These are phyloP conservation scores for Oxyria digyna DNA, from an alignment of 148 eudicot species.

Conservation along the genomic window DNA sequence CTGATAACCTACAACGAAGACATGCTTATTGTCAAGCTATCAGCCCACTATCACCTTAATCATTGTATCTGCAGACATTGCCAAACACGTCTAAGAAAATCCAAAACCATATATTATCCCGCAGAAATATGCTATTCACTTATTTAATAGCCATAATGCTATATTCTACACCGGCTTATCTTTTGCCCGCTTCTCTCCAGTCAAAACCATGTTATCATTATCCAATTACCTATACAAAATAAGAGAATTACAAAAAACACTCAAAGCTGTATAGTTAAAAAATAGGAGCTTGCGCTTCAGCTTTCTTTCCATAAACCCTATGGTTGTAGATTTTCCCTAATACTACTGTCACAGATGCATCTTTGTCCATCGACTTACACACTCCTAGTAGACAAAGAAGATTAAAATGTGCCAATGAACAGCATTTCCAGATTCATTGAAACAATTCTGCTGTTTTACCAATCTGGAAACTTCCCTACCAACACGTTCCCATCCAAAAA, in stretches of 20 bases:
- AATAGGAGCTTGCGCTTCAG: not conserved
- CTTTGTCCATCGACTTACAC: not conserved
- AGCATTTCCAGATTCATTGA: not conserved
- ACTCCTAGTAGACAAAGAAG: not conserved
- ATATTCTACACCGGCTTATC: not conserved
- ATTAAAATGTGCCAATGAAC: not conserved
- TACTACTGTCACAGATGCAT: not conserved
- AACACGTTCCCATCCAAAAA: not conserved
- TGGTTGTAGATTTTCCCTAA: not conserved
- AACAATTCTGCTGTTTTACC: not conserved
- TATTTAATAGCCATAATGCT: not conserved
- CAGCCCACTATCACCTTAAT: not conserved
- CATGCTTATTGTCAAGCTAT: not conserved
- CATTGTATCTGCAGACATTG: not conserved
- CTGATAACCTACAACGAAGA: not conserved
- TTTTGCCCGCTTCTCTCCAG: not conserved
- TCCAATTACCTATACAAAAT: not conserved
- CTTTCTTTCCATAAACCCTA: not conserved
- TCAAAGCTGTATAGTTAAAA: not conserved
- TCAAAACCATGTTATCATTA: not conserved
- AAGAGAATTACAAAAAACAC: not conserved
- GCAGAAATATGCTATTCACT: not conserved
- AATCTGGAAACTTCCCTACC: not conserved
- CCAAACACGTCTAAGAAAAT: not conserved
- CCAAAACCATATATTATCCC: not conserved